phyloP scores from a whole-genome alignment of 129 eudicot species.

The Helianthus annuus region DNA sequence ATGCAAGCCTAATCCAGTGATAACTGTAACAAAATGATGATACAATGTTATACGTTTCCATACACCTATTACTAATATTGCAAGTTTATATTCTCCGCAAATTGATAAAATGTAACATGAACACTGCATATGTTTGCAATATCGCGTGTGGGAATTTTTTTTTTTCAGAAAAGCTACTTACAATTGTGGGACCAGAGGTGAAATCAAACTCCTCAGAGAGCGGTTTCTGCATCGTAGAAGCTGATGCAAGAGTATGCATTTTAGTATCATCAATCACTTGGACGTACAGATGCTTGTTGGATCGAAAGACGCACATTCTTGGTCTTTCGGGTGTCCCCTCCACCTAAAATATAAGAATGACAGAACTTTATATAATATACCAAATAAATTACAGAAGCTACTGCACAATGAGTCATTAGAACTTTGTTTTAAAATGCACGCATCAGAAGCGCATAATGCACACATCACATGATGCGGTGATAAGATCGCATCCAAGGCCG shows the following conservation, averaged over 20 bases:
- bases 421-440: too few relatives aligned
- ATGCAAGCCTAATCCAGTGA: not conserved
- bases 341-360: slow-evolving; percentile 39
- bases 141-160: not conserved
- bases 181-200: slow-evolving; percentile 84
- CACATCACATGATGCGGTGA: too few relatives aligned
- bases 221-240: slow-evolving; percentile 92
- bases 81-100: not conserved
- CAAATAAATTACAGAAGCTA: slow-evolving; percentile 1
- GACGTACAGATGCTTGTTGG: slow-evolving; percentile 92
- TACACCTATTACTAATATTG: slow-evolving; percentile 14
- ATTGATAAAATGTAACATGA: not conserved
- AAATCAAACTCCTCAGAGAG: slow-evolving; percentile 72
- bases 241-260: slow-evolving; percentile 98
- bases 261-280: slow-evolving; percentile 93
- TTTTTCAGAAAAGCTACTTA: slow-evolving; percentile 41
- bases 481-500: too few relatives aligned
- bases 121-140: slow-evolving; percentile 6
- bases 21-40: not conserved
- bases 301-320: slow-evolving; percentile 82
- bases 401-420: not conserved
- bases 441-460: too few relatives aligned
- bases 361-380: not conserved
- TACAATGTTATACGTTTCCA: not conserved
- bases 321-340: slow-evolving; percentile 98